These are phyloP conservation scores for Symbiotaphrina buchneri DNA, from an alignment of 495 filamentous ascomycete species.

Conservation along the genomic window DNA sequence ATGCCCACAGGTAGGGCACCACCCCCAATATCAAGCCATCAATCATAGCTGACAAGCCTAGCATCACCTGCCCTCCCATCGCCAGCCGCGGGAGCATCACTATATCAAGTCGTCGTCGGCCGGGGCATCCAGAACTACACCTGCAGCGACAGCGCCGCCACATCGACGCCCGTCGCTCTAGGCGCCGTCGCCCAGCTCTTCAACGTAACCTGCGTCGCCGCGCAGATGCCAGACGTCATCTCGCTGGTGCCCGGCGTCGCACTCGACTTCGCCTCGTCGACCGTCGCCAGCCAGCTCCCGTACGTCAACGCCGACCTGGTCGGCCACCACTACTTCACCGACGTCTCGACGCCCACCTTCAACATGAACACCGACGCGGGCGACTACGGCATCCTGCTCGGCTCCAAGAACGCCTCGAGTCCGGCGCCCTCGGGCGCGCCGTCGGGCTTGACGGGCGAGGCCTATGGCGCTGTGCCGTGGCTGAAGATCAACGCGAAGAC, in stretches of 20 bases:
- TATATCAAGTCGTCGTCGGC: constrained; percentile 43
- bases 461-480: constrained; percentile 37
- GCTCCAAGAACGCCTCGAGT: constrained; percentile 21
- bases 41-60: no score
- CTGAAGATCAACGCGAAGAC: constrained; percentile 23
- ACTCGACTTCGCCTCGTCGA: constrained; percentile 17
- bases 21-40: no score
- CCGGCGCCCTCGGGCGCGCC: constrained; percentile 25
- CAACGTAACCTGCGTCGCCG: constrained; percentile 6
- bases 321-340: constrained; percentile 46
- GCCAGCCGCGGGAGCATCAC: constrained; percentile 19
- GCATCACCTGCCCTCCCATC: constrained; percentile 14
- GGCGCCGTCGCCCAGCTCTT: constrained; percentile 50
- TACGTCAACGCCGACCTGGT: constrained; percentile 16
- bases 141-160: constrained; percentile 19
- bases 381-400: constrained; percentile 12
- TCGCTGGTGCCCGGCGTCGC: constrained; percentile 19
- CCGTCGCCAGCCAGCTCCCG: constrained; percentile 12
- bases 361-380: constrained; percentile 23
- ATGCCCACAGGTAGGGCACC: constrained; percentile 2
- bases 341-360: constrained; percentile 27
- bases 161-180: constrained; percentile 13
- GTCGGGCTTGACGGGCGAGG: constrained; percentile 15
- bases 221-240: constrained; percentile 18
- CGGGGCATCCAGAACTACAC: constrained; percentile 66